Percentiles rank a stretch among this genome's conserved stretches.
These are phyloP conservation scores for Bolboschoenus planiculmis DNA, from an alignment of 176 grass and related monocot genomes.

Conservation along the genomic window DNA sequence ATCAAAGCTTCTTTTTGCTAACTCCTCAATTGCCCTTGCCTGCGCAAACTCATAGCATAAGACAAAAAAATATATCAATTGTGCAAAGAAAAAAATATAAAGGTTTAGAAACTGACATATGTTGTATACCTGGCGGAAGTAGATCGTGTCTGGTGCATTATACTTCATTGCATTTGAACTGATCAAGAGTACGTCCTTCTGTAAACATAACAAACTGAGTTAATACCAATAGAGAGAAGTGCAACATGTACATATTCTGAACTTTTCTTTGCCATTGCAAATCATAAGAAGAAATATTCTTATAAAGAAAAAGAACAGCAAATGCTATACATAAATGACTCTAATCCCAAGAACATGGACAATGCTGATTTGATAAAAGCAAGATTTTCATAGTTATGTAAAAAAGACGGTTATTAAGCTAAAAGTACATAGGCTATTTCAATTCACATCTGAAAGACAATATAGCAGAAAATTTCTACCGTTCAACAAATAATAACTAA, in stretches of 20 bases:
- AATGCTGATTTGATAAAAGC: not conserved
- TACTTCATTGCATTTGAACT: constrained; percentile 48
- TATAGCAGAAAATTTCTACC: not conserved
- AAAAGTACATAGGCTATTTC: not conserved
- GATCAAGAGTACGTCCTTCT: constrained; percentile 44
- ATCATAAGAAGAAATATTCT: not conserved
- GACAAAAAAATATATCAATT: not conserved
- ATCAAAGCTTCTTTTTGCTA: constrained; percentile 36
- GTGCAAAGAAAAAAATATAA: not conserved
- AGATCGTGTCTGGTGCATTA: constrained; percentile 50
- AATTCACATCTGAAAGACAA: not conserved
- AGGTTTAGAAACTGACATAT: not conserved
- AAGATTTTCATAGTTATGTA: not conserved
- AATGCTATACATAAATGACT: too few relatives aligned
- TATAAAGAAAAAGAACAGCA: not conserved
- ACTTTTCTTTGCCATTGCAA: not conserved
- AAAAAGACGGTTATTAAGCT: not conserved
- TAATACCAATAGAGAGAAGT: not conserved
- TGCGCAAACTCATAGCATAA: constrained; percentile 5
- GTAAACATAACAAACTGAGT: constrained; percentile 3
- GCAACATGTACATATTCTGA: not conserved
- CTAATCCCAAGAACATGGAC: too few relatives aligned
- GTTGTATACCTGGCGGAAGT: constrained; percentile 41
- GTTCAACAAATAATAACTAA: not conserved
- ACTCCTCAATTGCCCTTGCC: constrained; percentile 32